Percentiles rank a stretch among this genome's conserved stretches.
phyloP scores from a whole-genome alignment of 805 yeast species.

The Pichia paraexigua region DNA sequence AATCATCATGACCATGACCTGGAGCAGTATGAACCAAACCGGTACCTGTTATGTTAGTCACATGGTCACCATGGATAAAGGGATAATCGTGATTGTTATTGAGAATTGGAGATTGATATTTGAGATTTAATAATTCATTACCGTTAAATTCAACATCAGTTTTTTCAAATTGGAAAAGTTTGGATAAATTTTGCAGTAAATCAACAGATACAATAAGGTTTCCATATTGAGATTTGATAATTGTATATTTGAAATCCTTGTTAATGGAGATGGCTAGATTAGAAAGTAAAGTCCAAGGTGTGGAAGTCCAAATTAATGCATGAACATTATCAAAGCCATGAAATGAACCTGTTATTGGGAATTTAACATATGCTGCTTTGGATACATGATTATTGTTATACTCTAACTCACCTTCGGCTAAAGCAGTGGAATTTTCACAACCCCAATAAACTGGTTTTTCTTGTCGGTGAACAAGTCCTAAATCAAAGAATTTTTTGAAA shows the following conservation, averaged over 20 bases:
- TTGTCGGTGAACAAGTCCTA: slow-evolving; percentile 70
- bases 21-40: slow-evolving; percentile 97
- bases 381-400: slow-evolving; percentile 68
- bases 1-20: slow-evolving; percentile 96
- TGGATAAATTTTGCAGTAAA: slow-evolving; percentile 27
- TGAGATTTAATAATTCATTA: slow-evolving; percentile 28
- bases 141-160: slow-evolving; percentile 34
- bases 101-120: slow-evolving; percentile 50
- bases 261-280: slow-evolving; percentile 78
- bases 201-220: slow-evolving; percentile 49
- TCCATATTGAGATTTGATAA: slow-evolving; percentile 35
- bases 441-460: slow-evolving; percentile 98
- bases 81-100: slow-evolving; percentile 38
- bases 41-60: slow-evolving; percentile 75
- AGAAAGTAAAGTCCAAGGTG: slow-evolving; percentile 95
- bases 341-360: slow-evolving; percentile 37
- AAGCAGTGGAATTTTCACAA: slow-evolving; percentile 83
- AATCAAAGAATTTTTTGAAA: slow-evolving; percentile 56
- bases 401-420: slow-evolving; percentile 95
- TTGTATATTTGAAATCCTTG: slow-evolving; percentile 47
- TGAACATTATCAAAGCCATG: slow-evolving; percentile 11
- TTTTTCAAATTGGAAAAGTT: slow-evolving; percentile 12
- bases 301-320: slow-evolving; percentile 88
- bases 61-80: slow-evolving; percentile 72
- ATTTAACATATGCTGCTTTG: slow-evolving; percentile 59